Percentiles rank a stretch among this genome's conserved stretches.
Conservation (phyloP, 2,329 filamentous ascomycete species). For the Pezicula radicicola region DNA sequence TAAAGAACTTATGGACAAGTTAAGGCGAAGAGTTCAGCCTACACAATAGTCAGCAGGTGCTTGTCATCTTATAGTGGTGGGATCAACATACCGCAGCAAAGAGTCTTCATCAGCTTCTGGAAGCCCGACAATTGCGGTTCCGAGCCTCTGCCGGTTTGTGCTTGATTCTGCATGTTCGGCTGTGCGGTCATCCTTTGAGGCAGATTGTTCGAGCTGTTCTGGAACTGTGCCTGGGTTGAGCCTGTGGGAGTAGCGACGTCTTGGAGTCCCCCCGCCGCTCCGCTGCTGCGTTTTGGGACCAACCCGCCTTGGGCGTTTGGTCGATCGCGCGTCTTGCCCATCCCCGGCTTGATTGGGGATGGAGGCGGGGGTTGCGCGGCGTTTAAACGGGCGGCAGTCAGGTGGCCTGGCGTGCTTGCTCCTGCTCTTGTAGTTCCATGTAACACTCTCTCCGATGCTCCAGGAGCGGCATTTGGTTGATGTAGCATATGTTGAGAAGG, state of each 20-base stretch:
- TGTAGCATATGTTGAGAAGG: slow-evolving; percentile 69
- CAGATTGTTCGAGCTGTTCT: slow-evolving; percentile 89
- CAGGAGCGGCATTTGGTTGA: slow-evolving; percentile 73
- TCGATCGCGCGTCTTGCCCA: slow-evolving; percentile 69
- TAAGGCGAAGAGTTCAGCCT: slow-evolving; percentile 24
- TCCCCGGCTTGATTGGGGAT: slow-evolving; percentile 75
- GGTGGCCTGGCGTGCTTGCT: slow-evolving; percentile 52
- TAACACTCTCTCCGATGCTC: slow-evolving; percentile 80
- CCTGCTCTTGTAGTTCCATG: slow-evolving; percentile 69
- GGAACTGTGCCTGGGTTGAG: slow-evolving; percentile 94
- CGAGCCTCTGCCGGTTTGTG: slow-evolving; percentile 51
- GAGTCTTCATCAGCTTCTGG: slow-evolving; percentile 88
- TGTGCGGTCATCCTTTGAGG: slow-evolving; percentile 61
- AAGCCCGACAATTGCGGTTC: slow-evolving; percentile 78
- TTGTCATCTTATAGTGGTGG: slow-evolving; percentile 5
- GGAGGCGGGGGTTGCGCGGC: slow-evolving; percentile 86
- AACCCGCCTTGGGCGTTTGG: slow-evolving; percentile 75
- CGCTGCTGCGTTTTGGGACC: slow-evolving; percentile 74
- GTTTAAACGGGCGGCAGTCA: slow-evolving; percentile 89
- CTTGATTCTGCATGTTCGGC: slow-evolving; percentile 55
- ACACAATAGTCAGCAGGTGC: slow-evolving; percentile 12
- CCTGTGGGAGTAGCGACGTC: slow-evolving; percentile 82
- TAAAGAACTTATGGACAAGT: slow-evolving; percentile 1
- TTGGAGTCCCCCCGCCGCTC: slow-evolving; percentile 63
- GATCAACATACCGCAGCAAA: slow-evolving; percentile 75